Conservation (phyloP, 2,329 filamentous ascomycete species). For the Xylariaceae sp. region DNA sequence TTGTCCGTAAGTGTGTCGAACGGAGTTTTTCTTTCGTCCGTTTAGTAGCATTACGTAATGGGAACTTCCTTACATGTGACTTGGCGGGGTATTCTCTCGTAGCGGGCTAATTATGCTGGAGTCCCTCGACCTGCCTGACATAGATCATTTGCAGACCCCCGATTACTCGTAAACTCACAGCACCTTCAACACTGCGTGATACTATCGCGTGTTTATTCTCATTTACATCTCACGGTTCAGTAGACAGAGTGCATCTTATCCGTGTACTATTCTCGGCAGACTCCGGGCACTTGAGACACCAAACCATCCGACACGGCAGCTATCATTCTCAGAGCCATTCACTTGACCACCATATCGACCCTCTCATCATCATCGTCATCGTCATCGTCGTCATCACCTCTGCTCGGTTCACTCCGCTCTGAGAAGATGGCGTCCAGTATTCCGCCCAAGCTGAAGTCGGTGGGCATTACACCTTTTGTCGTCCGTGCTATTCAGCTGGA, state of each 20-base stretch:
- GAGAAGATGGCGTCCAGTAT: constrained; percentile 63
- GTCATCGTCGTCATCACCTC: background rate
- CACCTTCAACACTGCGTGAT: background rate
- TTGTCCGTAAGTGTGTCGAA: too few relatives aligned
- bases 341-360: background rate
- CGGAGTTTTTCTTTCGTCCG: too few relatives aligned
- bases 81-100: background rate
- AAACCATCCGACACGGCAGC: background rate
- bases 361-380: too few relatives aligned
- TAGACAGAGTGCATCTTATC: background rate
- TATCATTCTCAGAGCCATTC: background rate
- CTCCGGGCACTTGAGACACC: background rate
- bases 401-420: constrained; percentile 13
- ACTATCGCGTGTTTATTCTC: background rate
- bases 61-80: background rate
- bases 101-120: background rate
- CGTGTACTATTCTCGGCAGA: background rate
- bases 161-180: background rate
- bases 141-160: background rate
- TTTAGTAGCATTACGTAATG: background rate
- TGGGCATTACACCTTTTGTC: constrained; percentile 80
- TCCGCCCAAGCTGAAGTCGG: constrained; percentile 67
- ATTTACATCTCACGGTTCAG: background rate
- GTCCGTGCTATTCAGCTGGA: constrained; percentile 80
- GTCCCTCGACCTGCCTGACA: too few relatives aligned